Evolutionary conservation across 2,329 filamentous ascomycete genomes (phyloP).

Genomic region (Cercospora sp.): DNA sequence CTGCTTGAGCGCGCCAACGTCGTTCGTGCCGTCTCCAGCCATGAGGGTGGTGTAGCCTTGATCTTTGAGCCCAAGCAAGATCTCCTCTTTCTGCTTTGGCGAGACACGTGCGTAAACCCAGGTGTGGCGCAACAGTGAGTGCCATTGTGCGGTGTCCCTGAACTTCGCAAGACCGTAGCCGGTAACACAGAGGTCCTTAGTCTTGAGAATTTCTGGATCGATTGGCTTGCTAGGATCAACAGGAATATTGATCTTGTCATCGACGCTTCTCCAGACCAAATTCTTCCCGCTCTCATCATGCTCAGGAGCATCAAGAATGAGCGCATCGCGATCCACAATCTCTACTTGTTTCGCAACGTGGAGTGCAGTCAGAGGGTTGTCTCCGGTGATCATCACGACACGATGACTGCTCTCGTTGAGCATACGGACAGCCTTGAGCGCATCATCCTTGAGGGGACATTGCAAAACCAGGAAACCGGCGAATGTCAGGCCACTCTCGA

Average conservation of each 20-base stretch:
- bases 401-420: constrained; percentile 98
- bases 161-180: constrained; percentile 91
- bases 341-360: constrained; percentile 95
- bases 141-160: constrained; percentile 74
- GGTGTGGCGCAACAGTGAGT: constrained; percentile 77
- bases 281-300: constrained; percentile 77
- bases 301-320: constrained; percentile 94
- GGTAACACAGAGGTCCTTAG: constrained; percentile 92
- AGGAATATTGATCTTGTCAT: constrained; percentile 81
- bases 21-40: constrained; percentile 98
- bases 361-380: constrained; percentile 94
- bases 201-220: constrained; percentile 74
- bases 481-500: constrained; percentile 81
- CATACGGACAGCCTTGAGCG: constrained; percentile 90
- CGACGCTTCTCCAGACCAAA: constrained; percentile 91
- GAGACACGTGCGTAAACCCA: constrained; percentile 99
- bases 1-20: constrained; percentile 96
- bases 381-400: constrained; percentile 98
- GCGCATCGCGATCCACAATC: constrained; percentile 91
- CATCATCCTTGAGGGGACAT: constrained; percentile 94
- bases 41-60: constrained; percentile 97
- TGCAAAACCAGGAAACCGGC: constrained; percentile 95
- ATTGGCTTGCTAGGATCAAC: constrained; percentile 82
- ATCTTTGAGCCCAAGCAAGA: constrained; percentile 92
- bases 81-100: constrained; percentile 98